phyloP scores from a whole-genome alignment of 2,329 filamentous ascomycete genomes.

The Teratosphaeria pseudoeucalypti region DNA sequence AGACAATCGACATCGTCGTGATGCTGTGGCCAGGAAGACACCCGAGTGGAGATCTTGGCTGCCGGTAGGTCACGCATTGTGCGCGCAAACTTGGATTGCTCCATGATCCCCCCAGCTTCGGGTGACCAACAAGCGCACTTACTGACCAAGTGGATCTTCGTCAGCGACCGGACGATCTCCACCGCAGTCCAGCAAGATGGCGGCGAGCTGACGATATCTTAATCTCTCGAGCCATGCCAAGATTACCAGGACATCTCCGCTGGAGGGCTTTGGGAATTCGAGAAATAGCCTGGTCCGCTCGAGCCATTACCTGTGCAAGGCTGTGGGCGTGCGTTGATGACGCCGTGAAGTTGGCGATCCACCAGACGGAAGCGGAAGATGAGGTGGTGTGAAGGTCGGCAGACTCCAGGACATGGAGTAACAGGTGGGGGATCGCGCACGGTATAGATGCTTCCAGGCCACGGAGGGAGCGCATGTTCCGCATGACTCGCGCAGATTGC shows the following conservation, averaged over 20 bases:
- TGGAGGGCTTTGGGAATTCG: not conserved
- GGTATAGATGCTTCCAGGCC: not conserved
- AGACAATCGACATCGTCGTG: not conserved
- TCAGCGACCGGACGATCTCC: not conserved
- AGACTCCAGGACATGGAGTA: not conserved
- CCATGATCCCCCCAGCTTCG: not conserved
- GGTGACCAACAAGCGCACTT: not conserved
- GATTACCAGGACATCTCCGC: not conserved
- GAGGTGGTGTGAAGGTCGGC: conserved; percentile 6
- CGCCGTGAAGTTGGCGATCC: not conserved
- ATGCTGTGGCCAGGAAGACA: not conserved
- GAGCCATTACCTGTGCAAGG: conserved; percentile 1
- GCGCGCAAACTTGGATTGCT: not conserved
- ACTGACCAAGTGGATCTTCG: not conserved
- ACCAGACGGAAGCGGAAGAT: conserved; percentile 4
- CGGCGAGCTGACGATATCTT: conserved; percentile 3
- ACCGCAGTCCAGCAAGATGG: not conserved
- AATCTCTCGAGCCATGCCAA: conserved; percentile 4
- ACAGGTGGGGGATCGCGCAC: not conserved
- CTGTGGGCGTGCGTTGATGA: conserved; percentile 1
- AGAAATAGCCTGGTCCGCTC: not conserved
- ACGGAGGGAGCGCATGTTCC: too few relatives aligned
- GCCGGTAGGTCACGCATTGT: not conserved
- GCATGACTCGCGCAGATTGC: too few relatives aligned
- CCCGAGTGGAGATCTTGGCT: not conserved